A percentile compares a stretch with the other conserved stretches of the same genome.
phyloP scores from a whole-genome alignment of 2,329 filamentous ascomycete genomes.

The Coniochaeta sp. region DNA sequence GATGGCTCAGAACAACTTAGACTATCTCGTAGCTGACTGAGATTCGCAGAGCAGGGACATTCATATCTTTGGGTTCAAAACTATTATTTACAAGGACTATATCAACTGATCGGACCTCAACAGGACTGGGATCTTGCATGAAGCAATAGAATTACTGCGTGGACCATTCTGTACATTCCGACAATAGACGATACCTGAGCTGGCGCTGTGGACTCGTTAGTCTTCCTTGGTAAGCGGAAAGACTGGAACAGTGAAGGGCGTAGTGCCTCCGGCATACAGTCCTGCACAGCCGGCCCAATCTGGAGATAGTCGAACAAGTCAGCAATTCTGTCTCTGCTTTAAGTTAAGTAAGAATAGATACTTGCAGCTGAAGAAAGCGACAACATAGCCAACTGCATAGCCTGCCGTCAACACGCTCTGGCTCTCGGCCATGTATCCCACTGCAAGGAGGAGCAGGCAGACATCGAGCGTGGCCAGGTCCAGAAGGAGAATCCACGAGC shows the following conservation, averaged over 20 bases:
- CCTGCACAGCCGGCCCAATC: background rate
- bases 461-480: background rate
- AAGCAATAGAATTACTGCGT: no score
- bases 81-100: no score
- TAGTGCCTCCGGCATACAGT: background rate
- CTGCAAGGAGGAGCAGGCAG: background rate
- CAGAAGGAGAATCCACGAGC: background rate
- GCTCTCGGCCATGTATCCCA: background rate
- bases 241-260: background rate
- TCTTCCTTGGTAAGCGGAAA: background rate
- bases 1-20: no score
- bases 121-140: no score
- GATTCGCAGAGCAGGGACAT: no score
- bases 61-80: no score
- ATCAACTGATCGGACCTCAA: no score
- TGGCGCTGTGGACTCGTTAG: background rate
- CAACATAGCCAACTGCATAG: background rate
- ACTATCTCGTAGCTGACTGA: no score
- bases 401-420: background rate
- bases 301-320: background rate
- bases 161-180: no score
- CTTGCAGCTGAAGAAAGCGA: conserved; percentile 2
- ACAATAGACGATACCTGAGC: background rate
- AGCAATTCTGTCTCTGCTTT: background rate
- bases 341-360: background rate